Conservation (phyloP, 83 land plant species). For the Thuja plicata region DNA sequence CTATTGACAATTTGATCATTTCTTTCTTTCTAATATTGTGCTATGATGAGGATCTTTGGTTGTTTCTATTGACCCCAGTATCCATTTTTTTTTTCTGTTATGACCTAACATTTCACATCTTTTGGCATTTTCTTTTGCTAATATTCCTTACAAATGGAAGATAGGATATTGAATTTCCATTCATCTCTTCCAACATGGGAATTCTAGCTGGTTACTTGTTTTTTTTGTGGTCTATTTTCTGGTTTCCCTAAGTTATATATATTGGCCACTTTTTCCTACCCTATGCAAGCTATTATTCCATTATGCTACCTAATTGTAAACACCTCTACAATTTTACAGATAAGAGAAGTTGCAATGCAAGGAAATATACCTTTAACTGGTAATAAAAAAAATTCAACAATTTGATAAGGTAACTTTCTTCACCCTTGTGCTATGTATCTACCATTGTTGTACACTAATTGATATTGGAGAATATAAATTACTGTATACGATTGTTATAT, state of each 20-base stretch:
- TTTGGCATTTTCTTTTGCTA: neutral
- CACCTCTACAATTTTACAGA: slow-evolving; percentile 10
- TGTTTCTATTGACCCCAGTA: neutral
- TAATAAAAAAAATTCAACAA: slow-evolving; percentile 25
- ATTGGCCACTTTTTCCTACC: neutral
- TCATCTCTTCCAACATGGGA: neutral
- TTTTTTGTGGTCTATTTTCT: neutral
- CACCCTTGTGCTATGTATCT: no score
- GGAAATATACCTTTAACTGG: slow-evolving; percentile 25
- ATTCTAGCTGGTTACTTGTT: neutral
- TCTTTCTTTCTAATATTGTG: neutral
- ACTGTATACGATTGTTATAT: no score
- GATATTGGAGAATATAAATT: no score
- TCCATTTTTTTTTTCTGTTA: neutral
- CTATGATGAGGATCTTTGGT: neutral
- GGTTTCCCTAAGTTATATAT: neutral
- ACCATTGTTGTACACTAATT: no score
- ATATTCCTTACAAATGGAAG: neutral
- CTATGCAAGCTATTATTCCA: neutral
- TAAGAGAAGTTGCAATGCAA: slow-evolving; percentile 22
- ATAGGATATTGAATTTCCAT: neutral
- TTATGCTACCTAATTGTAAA: neutral
- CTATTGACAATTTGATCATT: neutral
- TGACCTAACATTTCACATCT: neutral
- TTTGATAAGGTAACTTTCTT: slow-evolving; percentile 30